phyloP scores from a whole-genome alignment of 345 rosid genomes.

The Toxicodendron radicans region DNA sequence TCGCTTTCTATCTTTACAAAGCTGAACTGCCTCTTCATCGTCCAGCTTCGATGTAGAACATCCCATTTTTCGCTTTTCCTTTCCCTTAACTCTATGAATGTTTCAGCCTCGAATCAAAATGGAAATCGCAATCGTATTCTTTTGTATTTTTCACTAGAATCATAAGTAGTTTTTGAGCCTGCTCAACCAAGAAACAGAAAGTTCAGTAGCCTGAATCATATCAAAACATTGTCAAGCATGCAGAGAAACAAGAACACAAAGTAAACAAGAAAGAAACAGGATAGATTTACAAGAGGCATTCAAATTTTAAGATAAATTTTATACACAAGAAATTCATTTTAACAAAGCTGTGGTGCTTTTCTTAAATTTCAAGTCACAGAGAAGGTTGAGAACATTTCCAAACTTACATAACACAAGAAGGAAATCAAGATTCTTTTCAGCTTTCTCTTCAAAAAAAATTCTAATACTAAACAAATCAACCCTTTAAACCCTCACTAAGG shows the following conservation, averaged over 20 bases:
- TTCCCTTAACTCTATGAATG: slow-evolving; percentile 20
- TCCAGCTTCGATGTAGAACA: slow-evolving; percentile 88
- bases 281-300: slow-evolving; percentile 1
- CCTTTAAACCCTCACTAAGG: not conserved
- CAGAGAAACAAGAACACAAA: slow-evolving; percentile 12
- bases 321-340: slow-evolving; percentile 12
- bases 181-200: slow-evolving; percentile 23
- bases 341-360: slow-evolving; percentile 32
- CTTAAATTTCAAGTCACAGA: slow-evolving; percentile 39
- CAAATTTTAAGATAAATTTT: not conserved
- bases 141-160: slow-evolving; percentile 30
- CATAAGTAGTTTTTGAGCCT: slow-evolving; percentile 39
- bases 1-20: slow-evolving; percentile 83
- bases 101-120: slow-evolving; percentile 30
- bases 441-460: slow-evolving; percentile 10
- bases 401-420: slow-evolving; percentile 14
- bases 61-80: slow-evolving; percentile 60
- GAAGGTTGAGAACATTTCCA: slow-evolving; percentile 14
- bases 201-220: not conserved
- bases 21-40: slow-evolving; percentile 92
- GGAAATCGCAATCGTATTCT: slow-evolving; percentile 19
- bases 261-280: slow-evolving; percentile 5
- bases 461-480: slow-evolving; percentile 7
- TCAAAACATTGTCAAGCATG: slow-evolving; percentile 13
- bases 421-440: slow-evolving; percentile 19